Base-by-base conservation (phyloP, 495 filamentous ascomycete species). In the Durotheca rogersii region DNA sequence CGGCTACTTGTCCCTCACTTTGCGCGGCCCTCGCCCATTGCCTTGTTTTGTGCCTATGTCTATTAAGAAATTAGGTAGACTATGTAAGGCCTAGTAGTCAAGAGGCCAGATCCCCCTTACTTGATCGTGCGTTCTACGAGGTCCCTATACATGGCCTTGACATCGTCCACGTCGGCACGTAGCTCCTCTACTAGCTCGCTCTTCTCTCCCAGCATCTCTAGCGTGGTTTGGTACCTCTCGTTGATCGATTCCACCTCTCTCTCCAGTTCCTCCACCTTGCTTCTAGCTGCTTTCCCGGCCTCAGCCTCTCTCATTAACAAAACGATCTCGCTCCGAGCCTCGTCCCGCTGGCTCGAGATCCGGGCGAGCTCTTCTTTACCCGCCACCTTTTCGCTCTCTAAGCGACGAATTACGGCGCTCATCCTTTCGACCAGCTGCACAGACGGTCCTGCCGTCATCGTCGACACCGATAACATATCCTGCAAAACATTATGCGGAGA, bases 381-480 rank as follows among this genome's bases (percentile, higher is more conserved):
- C 3, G 84, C 86, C 12, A 90, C 86, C 58, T 92, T 92, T 60
- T 97, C 94, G 51, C 84, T 88, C 63, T 97, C 94, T 0, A 98
- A 74, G 3, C 92, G 81, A 19, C 93, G 85, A 16, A 99, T 89
- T 1, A 90, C 86, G 27, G 91, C 88, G 53, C 85, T 89, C 92
- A 99, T 96, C 34, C 94, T 86, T 68, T 97, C 93, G 4, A 99
- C 90, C 0, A 99, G 79, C 67, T 97, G 93, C 2, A 99, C 92
- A 2, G 87, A 92, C 3, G 93, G 93, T 0, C 93, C 93, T 0
- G 93, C 89, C 4, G 83, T 90, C 14, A 87, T 82, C 5, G 93
- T 95, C 2, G 88, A 93, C 12, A 88, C 89, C 10, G 88, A 93
- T 21, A 95, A 79, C 65, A 96, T 85, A 57, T 97, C 92, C 57